phyloP scores from a whole-genome alignment of 148 eudicot species.

The Camellia sinensis region DNA sequence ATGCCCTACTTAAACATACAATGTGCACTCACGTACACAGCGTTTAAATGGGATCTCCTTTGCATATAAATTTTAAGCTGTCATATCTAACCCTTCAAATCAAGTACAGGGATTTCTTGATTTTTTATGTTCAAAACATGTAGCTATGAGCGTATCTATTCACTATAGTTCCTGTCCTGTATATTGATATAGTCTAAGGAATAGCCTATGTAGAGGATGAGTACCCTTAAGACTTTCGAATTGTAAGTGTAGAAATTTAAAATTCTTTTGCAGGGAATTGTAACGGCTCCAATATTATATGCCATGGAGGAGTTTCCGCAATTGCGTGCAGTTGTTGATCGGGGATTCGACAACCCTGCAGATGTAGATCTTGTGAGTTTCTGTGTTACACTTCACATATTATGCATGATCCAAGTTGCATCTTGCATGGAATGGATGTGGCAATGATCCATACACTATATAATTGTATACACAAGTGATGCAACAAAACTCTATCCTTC shows the following conservation, averaged over 20 bases:
- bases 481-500: too few relatives aligned
- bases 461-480: too few relatives aligned
- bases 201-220: not conserved
- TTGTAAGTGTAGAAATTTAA: too few relatives aligned
- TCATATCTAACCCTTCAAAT: too few relatives aligned
- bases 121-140: too few relatives aligned
- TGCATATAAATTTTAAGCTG: too few relatives aligned
- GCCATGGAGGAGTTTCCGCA: conserved; percentile 98
- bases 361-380: conserved; percentile 83
- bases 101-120: too few relatives aligned
- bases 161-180: not conserved
- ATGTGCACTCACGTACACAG: too few relatives aligned
- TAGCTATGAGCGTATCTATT: not conserved
- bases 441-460: too few relatives aligned
- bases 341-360: conserved; percentile 66
- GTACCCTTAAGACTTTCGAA: not conserved
- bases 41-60: too few relatives aligned
- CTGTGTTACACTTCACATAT: not conserved
- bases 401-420: too few relatives aligned
- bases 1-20: not conserved
- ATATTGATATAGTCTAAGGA: not conserved
- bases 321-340: conserved; percentile 58
- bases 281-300: conserved; percentile 85
- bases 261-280: conserved; percentile 56
- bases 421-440: too few relatives aligned